Percentiles rank a stretch among this genome's conserved stretches.
Conservation (phyloP, 306 rosid species). For the Sicyos edulis region DNA sequence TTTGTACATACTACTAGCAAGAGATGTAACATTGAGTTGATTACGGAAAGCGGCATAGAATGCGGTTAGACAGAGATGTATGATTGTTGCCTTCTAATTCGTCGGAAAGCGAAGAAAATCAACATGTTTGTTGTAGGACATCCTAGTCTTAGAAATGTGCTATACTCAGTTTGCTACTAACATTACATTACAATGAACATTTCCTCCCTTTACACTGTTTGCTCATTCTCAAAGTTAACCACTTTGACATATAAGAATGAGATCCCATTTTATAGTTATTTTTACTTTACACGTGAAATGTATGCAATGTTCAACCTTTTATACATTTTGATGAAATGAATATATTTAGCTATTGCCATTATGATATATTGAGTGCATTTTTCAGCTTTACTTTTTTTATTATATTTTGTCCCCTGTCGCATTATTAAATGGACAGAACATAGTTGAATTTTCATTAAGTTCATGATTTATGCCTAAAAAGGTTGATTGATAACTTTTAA, state of each 20-base stretch:
- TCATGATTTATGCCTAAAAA: no score
- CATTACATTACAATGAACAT: constrained; percentile 12
- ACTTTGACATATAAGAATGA: constrained; percentile 14
- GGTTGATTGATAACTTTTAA: no score
- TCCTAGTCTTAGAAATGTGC: constrained; percentile 12
- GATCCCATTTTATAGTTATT: background rate
- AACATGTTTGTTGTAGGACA: constrained; percentile 26
- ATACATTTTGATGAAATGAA: background rate
- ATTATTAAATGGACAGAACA: no score
- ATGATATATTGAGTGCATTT: background rate
- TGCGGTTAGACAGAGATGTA: constrained; percentile 32
- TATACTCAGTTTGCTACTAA: constrained; percentile 12
- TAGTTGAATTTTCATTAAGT: no score
- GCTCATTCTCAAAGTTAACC: constrained; percentile 4
- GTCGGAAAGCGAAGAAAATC: constrained; percentile 22
- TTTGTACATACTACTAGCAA: constrained; percentile 63
- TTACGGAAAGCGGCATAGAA: constrained; percentile 46
- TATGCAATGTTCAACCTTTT: background rate
- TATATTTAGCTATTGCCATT: background rate
- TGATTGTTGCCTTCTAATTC: constrained; percentile 20
- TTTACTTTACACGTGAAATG: background rate
- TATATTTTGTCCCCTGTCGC: no score
- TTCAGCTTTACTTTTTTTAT: no score
- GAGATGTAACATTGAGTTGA: constrained; percentile 56
- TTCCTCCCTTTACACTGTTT: background rate